Evolutionary conservation across 1,139 yeast genomes (phyloP), one percentile per base, ranked within the genome.

Genomic region (Spathaspora sp.): DNA sequence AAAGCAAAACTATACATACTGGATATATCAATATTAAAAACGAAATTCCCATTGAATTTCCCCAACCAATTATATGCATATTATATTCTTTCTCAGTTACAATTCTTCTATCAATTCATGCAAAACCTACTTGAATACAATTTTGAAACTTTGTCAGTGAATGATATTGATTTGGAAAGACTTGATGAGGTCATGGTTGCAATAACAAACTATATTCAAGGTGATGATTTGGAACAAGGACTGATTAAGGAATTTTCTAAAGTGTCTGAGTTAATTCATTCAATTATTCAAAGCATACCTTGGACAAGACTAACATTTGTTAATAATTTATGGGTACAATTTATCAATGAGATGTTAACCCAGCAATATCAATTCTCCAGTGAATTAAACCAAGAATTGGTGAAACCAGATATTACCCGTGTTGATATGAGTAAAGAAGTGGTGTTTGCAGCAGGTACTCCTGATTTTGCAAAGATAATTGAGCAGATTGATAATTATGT

Each of bases 21-120:
- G 44, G 49, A 46, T 24, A 15, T 45, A 15, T 20, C 18, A 5
- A 26, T 46, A 8, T n/a, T 47, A 38, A 7, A 6, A 11, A 17
- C n/a, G n/a, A 34, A 34, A 13, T 16, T 38, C 11, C 40, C 40
- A 2, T 16, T 15, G 29, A 25, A 23, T 16, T 13, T 18, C 20
- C 27, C 40, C 2, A 15, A n/a, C 2, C 29, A 38, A 38, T 7
- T 23, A 9, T 38, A 16, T 38, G 20, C 26, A 13, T 38, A 13
- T 23, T 38, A 9, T 15, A n/a, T 38, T 10, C n/a, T 38, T 15
- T 5, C 7, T n/a, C 18, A 25, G 9, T 13, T 38, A 9, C 15
- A 38, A 38, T 9, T 18, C n/a, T 42, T 42, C 25, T 27, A 34
- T 7, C 13, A 25, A n/a, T 16, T 42, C 20, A 13, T 27, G n/a